These are phyloP conservation scores for Pyrenula aspistea DNA, from an alignment of 495 filamentous ascomycete genomes.

Conservation along the genomic window DNA sequence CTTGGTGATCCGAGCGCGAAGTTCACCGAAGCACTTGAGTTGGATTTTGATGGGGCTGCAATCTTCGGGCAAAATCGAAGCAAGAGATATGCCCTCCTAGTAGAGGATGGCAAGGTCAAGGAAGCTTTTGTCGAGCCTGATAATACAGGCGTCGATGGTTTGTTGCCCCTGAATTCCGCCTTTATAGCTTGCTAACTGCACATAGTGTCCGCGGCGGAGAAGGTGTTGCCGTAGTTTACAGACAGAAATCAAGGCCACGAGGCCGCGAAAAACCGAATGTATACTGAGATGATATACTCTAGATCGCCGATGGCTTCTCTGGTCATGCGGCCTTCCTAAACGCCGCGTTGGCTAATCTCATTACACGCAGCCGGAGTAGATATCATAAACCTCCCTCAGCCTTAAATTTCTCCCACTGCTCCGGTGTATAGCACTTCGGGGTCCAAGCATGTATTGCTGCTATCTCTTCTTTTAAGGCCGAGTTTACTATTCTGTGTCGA, in stretches of 20 bases:
- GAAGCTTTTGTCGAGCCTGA: slow-evolving; percentile 77
- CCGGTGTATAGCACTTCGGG: slow-evolving; percentile 89
- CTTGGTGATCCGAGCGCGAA: slow-evolving; percentile 74
- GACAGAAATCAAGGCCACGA: too few relatives aligned
- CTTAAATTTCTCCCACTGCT: slow-evolving; percentile 74
- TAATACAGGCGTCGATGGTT: slow-evolving; percentile 80
- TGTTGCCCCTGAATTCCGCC: slow-evolving; percentile 10
- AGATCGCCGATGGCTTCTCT: too few relatives aligned
- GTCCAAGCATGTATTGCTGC: slow-evolving; percentile 97
- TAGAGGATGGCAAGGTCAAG: slow-evolving; percentile 70
- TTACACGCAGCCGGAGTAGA: too few relatives aligned
- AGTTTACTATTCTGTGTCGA: slow-evolving; percentile 81
- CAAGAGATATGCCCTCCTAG: slow-evolving; percentile 78
- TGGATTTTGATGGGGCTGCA: slow-evolving; percentile 67
- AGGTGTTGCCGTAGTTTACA: slow-evolving; percentile 58
- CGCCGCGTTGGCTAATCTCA: too few relatives aligned
- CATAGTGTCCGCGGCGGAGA: slow-evolving; percentile 56
- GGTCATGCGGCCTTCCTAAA: too few relatives aligned
- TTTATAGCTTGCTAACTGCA: slow-evolving; percentile 1
- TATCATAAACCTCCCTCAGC: slow-evolving; percentile 13
- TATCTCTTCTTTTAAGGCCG: slow-evolving; percentile 81
- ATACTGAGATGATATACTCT: too few relatives aligned
- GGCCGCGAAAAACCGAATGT: too few relatives aligned
- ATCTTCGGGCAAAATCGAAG: slow-evolving; percentile 79
- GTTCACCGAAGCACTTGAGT: slow-evolving; percentile 77